These are phyloP conservation scores for Chionographis japonica DNA, from an alignment of 106 monocot genomes.

Conservation along the genomic window DNA sequence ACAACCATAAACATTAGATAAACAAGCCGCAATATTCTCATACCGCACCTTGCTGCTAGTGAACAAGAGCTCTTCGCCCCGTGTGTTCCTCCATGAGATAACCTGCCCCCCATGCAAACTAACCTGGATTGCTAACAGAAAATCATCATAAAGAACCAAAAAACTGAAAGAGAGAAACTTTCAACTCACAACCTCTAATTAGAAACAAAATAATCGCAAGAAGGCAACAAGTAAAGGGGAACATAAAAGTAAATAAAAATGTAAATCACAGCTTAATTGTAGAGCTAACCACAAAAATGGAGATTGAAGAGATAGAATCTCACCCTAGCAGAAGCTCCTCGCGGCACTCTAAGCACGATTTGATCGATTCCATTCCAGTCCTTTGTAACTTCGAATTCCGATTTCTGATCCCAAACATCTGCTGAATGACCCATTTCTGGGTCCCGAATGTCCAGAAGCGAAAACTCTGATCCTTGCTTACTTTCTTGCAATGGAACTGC, in stretches of 20 bases:
- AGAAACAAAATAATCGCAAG: no score
- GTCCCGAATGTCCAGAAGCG: not conserved
- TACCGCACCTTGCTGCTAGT: conserved; percentile 73
- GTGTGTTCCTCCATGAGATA: conserved; percentile 80
- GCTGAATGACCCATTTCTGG: conserved; percentile 61
- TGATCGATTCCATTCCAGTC: conserved; percentile 92
- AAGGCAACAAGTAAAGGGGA: no score
- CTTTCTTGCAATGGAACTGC: not conserved
- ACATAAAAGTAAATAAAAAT: no score
- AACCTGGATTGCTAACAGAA: conserved; percentile 40
- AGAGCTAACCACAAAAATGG: not conserved
- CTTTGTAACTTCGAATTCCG: conserved; percentile 49
- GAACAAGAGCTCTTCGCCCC: conserved; percentile 84
- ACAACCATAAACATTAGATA: no score
- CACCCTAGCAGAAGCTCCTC: conserved; percentile 81
- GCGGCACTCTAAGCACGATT: conserved; percentile 60
- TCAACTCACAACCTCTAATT: no score
- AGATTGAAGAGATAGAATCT: not conserved
- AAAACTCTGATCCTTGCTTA: not conserved
- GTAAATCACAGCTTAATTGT: not conserved
- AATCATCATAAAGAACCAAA: conserved; percentile 12
- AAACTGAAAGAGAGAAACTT: not conserved
- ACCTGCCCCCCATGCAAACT: conserved; percentile 91
- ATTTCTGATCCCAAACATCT: conserved; percentile 45
- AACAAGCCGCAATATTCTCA: no score